These are phyloP conservation scores for Hyaloperonospora arabidopsidis DNA, from an alignment of 352 stramenopile genomes.

Conservation along the genomic window DNA sequence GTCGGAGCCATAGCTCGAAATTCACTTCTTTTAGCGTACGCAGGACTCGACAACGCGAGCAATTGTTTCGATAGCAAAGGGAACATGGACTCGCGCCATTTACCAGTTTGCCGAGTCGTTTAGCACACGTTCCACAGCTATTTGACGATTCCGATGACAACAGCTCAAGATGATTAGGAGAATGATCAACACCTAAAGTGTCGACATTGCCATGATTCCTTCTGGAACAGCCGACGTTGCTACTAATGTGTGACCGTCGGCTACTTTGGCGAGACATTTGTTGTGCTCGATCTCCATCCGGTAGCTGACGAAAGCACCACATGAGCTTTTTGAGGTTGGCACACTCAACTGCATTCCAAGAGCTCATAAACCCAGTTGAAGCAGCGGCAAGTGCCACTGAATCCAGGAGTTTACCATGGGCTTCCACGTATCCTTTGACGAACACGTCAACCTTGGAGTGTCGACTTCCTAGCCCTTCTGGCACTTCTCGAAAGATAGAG, in stretches of 20 bases:
- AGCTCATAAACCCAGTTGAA: conserved; percentile 37
- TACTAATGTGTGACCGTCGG: conserved; percentile 13
- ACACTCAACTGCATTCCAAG: conserved; percentile 41
- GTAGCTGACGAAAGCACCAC: conserved; percentile 29
- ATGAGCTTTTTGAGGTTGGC: conserved; percentile 42
- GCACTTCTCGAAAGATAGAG: conserved; percentile 25
- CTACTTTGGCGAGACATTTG: conserved; percentile 7
- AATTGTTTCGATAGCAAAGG: conserved; percentile 18
- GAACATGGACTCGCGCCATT: conserved; percentile 10
- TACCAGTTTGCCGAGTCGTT: conserved; percentile 15
- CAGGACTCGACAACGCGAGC: conserved; percentile 22
- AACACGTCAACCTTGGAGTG: conserved; percentile 33
- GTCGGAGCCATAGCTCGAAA: conserved; percentile 16
- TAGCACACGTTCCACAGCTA: conserved; percentile 22
- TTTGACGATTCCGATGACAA: background rate
- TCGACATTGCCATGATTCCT: conserved; percentile 5
- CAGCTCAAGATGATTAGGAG: conserved; percentile 1
- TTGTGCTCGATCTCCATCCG: background rate
- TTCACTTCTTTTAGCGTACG: conserved; percentile 30
- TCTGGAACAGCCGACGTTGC: conserved; percentile 16
- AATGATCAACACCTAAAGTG: background rate
- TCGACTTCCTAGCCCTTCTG: conserved; percentile 13
- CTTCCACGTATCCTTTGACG: conserved; percentile 34
- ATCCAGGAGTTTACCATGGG: conserved; percentile 33
- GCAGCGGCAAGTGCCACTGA: conserved; percentile 33